Percentiles rank a stretch among this genome's conserved stretches.
Conservation (phyloP, 805 yeast species). For the Starmerella khaoyaiensis region DNA sequence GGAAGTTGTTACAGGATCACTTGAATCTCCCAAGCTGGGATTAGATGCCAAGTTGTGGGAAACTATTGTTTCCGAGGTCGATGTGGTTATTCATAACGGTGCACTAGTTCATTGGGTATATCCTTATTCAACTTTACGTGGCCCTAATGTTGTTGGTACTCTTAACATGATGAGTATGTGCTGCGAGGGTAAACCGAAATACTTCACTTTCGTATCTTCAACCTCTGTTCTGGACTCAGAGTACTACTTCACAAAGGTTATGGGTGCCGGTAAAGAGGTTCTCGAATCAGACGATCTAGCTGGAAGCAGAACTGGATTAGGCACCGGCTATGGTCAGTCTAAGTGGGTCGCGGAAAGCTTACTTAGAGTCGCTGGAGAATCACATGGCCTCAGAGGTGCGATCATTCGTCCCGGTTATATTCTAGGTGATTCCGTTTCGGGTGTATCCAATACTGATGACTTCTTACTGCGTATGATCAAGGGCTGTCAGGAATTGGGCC, state of each 20-base stretch:
- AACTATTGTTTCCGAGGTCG: constrained; percentile 45
- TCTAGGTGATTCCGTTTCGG: constrained; percentile 71
- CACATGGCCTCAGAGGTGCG: constrained; percentile 69
- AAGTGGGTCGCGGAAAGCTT: constrained; percentile 95
- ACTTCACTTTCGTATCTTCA: constrained; percentile 83
- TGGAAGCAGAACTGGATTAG: constrained; percentile 72
- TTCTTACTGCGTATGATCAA: constrained; percentile 87
- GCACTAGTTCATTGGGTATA: constrained; percentile 98
- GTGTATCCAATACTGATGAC: constrained; percentile 92
- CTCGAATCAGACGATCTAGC: constrained; percentile 69
- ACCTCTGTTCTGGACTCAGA: constrained; percentile 86
- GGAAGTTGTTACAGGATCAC: constrained; percentile 69
- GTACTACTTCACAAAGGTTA: constrained; percentile 51
- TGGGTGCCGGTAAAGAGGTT: constrained; percentile 60
- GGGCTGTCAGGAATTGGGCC: constrained; percentile 82
- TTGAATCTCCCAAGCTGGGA: constrained; percentile 64
- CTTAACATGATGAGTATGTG: constrained; percentile 70
- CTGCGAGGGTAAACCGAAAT: constrained; percentile 68
- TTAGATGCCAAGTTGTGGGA: constrained; percentile 45
- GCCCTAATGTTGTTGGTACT: constrained; percentile 84
- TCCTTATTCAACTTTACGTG: constrained; percentile 80
- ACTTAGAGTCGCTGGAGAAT: constrained; percentile 72
- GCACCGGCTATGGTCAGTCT: constrained; percentile 92
- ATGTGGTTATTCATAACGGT: constrained; percentile 87
- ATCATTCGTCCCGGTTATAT: constrained; percentile 94